Evolutionary conservation across 2,329 filamentous ascomycete species (phyloP), one percentile per base, ranked within the genome.

Genomic region (Teratosphaeriaceae sp.): DNA sequence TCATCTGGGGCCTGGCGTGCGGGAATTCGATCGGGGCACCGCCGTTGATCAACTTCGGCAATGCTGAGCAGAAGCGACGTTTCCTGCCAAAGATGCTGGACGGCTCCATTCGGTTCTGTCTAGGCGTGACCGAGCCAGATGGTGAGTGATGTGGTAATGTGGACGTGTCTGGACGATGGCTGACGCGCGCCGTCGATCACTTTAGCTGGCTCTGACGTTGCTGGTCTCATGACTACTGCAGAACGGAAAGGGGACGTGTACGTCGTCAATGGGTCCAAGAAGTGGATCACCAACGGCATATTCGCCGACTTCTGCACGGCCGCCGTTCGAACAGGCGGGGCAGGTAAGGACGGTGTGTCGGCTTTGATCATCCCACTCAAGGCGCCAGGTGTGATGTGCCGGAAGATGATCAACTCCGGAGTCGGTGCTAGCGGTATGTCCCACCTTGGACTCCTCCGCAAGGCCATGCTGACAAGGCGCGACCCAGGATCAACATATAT

Each of bases 221-320:
- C 82, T 87, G 80, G 84, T 12, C 72, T 94, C 1, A 74, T 74
- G 52, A 87, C 87, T 70, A 87, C 83, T 0, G 66, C 78, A 1
- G 84, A 88, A 58, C 85, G 85, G 37, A 81, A n/a, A n/a, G n/a
- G n/a, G n/a, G n/a, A 27, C 24, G 8, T 8, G 8, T 34, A 34
- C 9, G 9, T 39, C 27, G 77, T 84, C 15, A 82, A 81, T 44
- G 80, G 80, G 0, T 72, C 73, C 39, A 84, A 84, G 67, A 61
- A 61, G 46, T 61, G 58, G 58, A 83, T 84, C 50, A 82, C 80
- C 1, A 79, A 11, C 72, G 78, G 57, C 8, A 58, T 57, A 3
- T 61, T 57, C 57, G 59, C 59, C 18, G 59, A 55, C 6, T 55
- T 60, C 40, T 61, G 61, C 58, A 61, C 79, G 0, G 77, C 79